Evolutionary conservation across 352 stramenopile genomes (phyloP).

Genomic region (Phytopythium kandeliae): DNA sequence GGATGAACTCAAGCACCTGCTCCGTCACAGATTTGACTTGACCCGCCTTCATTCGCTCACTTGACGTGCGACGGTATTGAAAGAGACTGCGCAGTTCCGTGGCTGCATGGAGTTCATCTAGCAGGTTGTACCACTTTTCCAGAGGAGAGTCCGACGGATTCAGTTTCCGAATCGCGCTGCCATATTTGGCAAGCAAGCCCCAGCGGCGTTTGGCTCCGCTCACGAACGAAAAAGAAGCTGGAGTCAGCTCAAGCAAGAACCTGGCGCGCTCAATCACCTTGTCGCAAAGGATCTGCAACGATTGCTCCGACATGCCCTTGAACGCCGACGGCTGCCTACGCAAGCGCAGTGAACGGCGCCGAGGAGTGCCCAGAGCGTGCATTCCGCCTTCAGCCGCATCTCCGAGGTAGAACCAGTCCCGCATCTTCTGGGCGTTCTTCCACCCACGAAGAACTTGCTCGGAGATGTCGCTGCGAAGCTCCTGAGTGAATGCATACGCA

Average conservation of each 20-base stretch:
- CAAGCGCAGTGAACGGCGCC: constrained; percentile 27
- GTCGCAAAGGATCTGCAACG: constrained; percentile 54
- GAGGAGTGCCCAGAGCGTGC: constrained; percentile 25
- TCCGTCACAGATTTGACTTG: constrained; percentile 71
- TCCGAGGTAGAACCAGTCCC: constrained; percentile 80
- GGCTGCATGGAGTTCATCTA: constrained; percentile 72
- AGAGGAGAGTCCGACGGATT: constrained; percentile 42
- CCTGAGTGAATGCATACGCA: constrained; percentile 59
- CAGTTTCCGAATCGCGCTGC: constrained; percentile 43
- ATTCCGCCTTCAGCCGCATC: constrained; percentile 58
- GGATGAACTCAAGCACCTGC: constrained; percentile 80
- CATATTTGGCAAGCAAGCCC: constrained; percentile 69
- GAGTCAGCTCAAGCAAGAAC: constrained; percentile 70
- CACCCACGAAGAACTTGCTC: constrained; percentile 63
- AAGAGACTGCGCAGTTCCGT: constrained; percentile 67
- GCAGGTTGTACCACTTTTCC: constrained; percentile 76
- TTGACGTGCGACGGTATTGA: constrained; percentile 71
- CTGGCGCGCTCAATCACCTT: constrained; percentile 66
- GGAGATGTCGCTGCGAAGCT: constrained; percentile 51
- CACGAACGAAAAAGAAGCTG: constrained; percentile 72
- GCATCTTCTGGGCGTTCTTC: constrained; percentile 87
- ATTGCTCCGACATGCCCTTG: constrained; percentile 67
- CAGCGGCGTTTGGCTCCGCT: constrained; percentile 63
- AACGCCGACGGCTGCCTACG: constrained; percentile 72
- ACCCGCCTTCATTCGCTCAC: constrained; percentile 42